Evolutionary conservation across 2,329 filamentous ascomycete species (phyloP), one percentile per base, ranked within the genome.

Genomic region (Cercospora sp.): DNA sequence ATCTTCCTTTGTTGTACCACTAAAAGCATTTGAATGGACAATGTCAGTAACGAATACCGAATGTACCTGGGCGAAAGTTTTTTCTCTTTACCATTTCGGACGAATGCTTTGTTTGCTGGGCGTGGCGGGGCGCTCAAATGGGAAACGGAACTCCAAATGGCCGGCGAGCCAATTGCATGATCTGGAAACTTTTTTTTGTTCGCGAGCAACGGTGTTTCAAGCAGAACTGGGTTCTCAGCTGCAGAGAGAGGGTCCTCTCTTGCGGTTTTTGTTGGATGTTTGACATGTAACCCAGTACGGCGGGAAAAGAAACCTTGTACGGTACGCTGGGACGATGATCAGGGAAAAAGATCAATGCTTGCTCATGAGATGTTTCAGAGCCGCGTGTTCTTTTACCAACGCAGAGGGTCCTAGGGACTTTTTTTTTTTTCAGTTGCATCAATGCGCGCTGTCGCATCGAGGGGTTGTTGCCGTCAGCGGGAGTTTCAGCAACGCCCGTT

Each of bases 11-110:
- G 55, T 60, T 73, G 72, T 73, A 72, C 70, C 55, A 70, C 67
- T 72, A 73, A 72, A 73, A 73, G 70, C 69, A 73, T 73, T 61
- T 65, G 65, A 66, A 64, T 40, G 57, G 49, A 26, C 43, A 65
- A 63, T 67, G 68, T 69, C 65, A 65, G 51, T 71, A 64, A 66
- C 61, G 67, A 71, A 53, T 9, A 24, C 18, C 53, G 61, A 67
- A 68, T 62, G 63, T 66, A 49, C 37, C 65, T 61, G 66, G 63
- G 65, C 18, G 63, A 34, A 58, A 58, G 5, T 32, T 12, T 58
- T 6, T 58, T 58, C n/a, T 13, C 53, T 65, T 57, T 66, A 30
- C 34, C 32, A 12, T 60, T 18, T 32, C 26, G 53, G 55, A 9
- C 43, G 18, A 8, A 37, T 66, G 65, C n/a, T 28, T 28, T 21